A percentile compares a stretch with the other conserved stretches of the same genome.
These are phyloP conservation scores for Tricholoma saponaceum DNA, from an alignment of 768 basidiomycete species.

Conservation along the genomic window DNA sequence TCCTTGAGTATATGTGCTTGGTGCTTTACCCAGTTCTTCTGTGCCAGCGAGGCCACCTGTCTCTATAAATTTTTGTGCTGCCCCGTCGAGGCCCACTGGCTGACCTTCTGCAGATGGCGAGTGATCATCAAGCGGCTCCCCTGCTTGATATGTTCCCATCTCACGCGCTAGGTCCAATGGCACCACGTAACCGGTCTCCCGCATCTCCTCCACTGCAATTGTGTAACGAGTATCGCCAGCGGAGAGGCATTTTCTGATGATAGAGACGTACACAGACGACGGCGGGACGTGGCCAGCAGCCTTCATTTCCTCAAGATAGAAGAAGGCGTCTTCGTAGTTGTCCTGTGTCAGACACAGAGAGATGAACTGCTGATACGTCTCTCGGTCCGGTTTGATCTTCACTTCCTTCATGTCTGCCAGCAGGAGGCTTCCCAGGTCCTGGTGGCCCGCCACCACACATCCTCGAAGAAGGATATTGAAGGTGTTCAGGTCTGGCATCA, in stretches of 20 bases:
- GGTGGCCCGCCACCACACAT: slow-evolving; percentile 55
- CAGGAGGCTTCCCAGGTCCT: slow-evolving; percentile 64
- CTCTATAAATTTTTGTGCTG: slow-evolving; percentile 28
- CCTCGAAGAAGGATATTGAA: slow-evolving; percentile 69
- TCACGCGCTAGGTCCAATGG: slow-evolving; percentile 12
- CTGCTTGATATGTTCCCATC: background rate
- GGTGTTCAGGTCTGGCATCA: slow-evolving; percentile 56
- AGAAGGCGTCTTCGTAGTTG: slow-evolving; percentile 83
- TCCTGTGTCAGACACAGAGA: slow-evolving; percentile 65
- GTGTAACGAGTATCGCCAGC: slow-evolving; percentile 58
- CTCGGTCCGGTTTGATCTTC: slow-evolving; percentile 48
- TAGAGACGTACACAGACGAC: slow-evolving; percentile 48
- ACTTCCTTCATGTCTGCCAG: slow-evolving; percentile 62
- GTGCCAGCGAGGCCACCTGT: slow-evolving; percentile 23
- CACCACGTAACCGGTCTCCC: slow-evolving; percentile 48
- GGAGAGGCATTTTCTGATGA: slow-evolving; percentile 55
- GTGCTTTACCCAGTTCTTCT: slow-evolving; percentile 6
- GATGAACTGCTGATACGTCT: slow-evolving; percentile 68
- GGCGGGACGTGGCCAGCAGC: slow-evolving; percentile 51
- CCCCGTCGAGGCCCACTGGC: slow-evolving; percentile 18
- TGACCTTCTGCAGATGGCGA: background rate
- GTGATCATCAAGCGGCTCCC: background rate
- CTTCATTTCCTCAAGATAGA: slow-evolving; percentile 89
- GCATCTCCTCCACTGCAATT: slow-evolving; percentile 70
- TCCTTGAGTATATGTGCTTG: background rate